Evolutionary conservation across 495 filamentous ascomycete species (phyloP), one percentile per base, ranked within the genome.

Genomic region (Penicillium roqueforti): DNA sequence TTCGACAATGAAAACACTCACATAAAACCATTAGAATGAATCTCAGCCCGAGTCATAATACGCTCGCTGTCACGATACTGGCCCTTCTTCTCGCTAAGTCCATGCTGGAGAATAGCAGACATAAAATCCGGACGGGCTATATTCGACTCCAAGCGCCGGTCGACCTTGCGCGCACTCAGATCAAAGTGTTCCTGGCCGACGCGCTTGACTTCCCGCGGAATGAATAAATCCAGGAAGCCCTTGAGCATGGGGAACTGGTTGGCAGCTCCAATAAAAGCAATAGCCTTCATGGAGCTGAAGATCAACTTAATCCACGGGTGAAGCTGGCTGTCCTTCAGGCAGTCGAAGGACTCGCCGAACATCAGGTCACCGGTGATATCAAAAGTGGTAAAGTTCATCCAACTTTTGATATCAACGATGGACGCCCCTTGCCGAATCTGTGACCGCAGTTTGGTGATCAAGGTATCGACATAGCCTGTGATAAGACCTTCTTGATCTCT

Each of bases 301-400:
- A 74, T 68, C 19, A 69, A 59, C 0, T 55, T 38, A 18, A 78
- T 71, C 79, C 79, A 83, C 7, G 75, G 73, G 42, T 81, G 79
- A 9, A 70, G 62, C 23, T 63, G 60, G 19, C 61, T 66, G 9
- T 65, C 62, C 10, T 77, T 66, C 7, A 82, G 63, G 25, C 75
- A 75, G 20, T 69, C 60, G 47, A 83, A 80, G 0, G 76, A 73
- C 51, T 81, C 74, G 1, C 79, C 75, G 32, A 81, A 79, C 20
- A 74, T 67, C 6, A 81, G 54, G 40, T 80, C 72, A 7, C 71
- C 71, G 1, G 73, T 72, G 29, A 81, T 68, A 46, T 82, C 80
- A 42, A 82, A 82, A 1, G 69, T 74, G 10, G 66, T 68, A 41
- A 60, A 75, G 36, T 72, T 66, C 56, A 72, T 59, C 64, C 65